phyloP scores from a whole-genome alignment of 2,329 filamentous ascomycete species.

The Metarhizium rileyi region DNA sequence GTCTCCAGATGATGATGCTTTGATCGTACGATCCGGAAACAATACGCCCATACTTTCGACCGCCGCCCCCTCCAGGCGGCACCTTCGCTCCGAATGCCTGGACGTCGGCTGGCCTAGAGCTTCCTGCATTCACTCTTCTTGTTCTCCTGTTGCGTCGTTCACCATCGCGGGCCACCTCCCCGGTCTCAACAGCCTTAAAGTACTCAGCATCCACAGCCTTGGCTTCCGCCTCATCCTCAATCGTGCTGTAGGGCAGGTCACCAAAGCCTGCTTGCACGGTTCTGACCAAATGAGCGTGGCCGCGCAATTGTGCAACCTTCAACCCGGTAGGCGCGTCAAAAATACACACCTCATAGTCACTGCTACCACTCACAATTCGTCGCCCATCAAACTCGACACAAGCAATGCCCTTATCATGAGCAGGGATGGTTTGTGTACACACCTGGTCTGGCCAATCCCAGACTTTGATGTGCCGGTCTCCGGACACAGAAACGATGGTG shows the following conservation, averaged over 20 bases:
- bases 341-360: constrained; percentile 90
- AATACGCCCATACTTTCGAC: constrained; percentile 84
- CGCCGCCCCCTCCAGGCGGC: constrained; percentile 83
- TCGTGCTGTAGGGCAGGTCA: constrained; percentile 70
- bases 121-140: constrained; percentile 57
- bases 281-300: constrained; percentile 76
- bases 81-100: constrained; percentile 75
- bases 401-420: constrained; percentile 90
- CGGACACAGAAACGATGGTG: constrained; percentile 89
- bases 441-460: constrained; percentile 81
- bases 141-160: constrained; percentile 24
- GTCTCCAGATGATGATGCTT: constrained; percentile 89
- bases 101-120: constrained; percentile 64
- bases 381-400: constrained; percentile 95
- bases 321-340: constrained; percentile 80
- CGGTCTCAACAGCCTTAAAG: constrained; percentile 48
- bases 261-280: constrained; percentile 94
- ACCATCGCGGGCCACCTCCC: constrained; percentile 30
- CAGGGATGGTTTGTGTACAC: constrained; percentile 69
- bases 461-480: constrained; percentile 85
- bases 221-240: constrained; percentile 65
- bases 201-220: constrained; percentile 64
- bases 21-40: constrained; percentile 96
- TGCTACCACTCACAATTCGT: constrained; percentile 90
- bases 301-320: constrained; percentile 78